A percentile compares a stretch with the other conserved stretches of the same genome.
Conservation (phyloP, 345 rosid genomes). For the Erodium maritimum region DNA sequence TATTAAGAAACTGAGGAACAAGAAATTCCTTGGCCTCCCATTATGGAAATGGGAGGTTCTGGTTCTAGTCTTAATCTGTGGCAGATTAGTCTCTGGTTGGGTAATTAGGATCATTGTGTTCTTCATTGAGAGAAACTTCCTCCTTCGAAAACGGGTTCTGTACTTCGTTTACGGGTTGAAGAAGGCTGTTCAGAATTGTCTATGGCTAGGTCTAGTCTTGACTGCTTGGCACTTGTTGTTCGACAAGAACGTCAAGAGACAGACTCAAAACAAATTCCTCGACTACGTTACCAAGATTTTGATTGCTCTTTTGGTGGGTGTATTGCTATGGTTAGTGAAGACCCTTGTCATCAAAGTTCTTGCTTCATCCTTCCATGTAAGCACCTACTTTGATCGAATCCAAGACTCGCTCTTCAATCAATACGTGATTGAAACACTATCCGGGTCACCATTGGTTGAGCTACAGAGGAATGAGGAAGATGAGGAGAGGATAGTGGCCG, state of each 20-base stretch:
- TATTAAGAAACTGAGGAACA: slow-evolving; percentile 20
- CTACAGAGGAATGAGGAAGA: slow-evolving; percentile 38
- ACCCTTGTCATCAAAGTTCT: slow-evolving; percentile 69
- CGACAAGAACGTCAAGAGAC: slow-evolving; percentile 37
- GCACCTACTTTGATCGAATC: slow-evolving; percentile 85
- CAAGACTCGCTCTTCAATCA: slow-evolving; percentile 74
- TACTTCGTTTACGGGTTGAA: slow-evolving; percentile 79
- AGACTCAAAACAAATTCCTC: slow-evolving; percentile 22
- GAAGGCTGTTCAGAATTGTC: slow-evolving; percentile 73
- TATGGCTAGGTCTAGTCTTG: slow-evolving; percentile 67
- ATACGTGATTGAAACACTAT: slow-evolving; percentile 66
- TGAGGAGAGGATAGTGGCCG: slow-evolving; percentile 29
- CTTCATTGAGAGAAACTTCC: slow-evolving; percentile 68
- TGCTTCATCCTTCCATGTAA: slow-evolving; percentile 85
- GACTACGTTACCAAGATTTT: slow-evolving; percentile 48
- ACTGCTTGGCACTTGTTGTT: slow-evolving; percentile 64
- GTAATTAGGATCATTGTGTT: slow-evolving; percentile 63
- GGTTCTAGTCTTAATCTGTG: slow-evolving; percentile 67
- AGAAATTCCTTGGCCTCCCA: slow-evolving; percentile 36
- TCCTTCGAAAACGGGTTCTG: slow-evolving; percentile 54
- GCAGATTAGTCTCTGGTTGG: slow-evolving; percentile 82
- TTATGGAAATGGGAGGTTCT: slow-evolving; percentile 89
- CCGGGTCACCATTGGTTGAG: slow-evolving; percentile 70
- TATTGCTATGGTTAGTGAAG: slow-evolving; percentile 70
- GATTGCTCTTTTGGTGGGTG: slow-evolving; percentile 54